Evolutionary conservation across 345 rosid species (phyloP).

Genomic region (Populus tremula): DNA sequence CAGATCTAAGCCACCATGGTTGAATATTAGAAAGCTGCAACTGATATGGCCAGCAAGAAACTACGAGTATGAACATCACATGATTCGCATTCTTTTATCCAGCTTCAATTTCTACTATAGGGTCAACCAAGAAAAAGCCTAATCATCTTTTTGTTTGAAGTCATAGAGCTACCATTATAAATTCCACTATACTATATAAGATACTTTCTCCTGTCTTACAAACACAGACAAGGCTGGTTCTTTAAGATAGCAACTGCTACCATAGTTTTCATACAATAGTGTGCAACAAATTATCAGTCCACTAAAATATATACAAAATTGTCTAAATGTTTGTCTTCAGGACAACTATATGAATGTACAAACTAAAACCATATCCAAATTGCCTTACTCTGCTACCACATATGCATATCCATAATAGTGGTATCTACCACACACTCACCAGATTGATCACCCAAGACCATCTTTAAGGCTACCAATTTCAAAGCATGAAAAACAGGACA

Average conservation of each 20-base stretch:
- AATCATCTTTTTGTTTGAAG: neutral
- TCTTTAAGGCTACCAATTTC: neutral
- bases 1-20: neutral
- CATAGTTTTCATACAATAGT: neutral
- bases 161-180: neutral
- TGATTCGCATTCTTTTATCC: too few relatives aligned
- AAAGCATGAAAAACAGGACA: neutral
- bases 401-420: neutral
- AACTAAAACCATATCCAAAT: neutral
- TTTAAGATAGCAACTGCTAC: neutral
- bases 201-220: neutral
- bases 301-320: conserved; percentile 1
- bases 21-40: neutral
- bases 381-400: neutral
- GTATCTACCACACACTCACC: neutral
- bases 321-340: neutral
- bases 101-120: neutral
- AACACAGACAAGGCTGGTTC: neutral
- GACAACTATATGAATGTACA: neutral
- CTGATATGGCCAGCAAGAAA: neutral
- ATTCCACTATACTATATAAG: neutral
- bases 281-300: neutral
- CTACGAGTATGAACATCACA: neutral
- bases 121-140: neutral
- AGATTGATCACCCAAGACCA: neutral